These are phyloP conservation scores for Glarea lozoyensis DNA, from an alignment of 495 filamentous ascomycete species.

Conservation along the genomic window DNA sequence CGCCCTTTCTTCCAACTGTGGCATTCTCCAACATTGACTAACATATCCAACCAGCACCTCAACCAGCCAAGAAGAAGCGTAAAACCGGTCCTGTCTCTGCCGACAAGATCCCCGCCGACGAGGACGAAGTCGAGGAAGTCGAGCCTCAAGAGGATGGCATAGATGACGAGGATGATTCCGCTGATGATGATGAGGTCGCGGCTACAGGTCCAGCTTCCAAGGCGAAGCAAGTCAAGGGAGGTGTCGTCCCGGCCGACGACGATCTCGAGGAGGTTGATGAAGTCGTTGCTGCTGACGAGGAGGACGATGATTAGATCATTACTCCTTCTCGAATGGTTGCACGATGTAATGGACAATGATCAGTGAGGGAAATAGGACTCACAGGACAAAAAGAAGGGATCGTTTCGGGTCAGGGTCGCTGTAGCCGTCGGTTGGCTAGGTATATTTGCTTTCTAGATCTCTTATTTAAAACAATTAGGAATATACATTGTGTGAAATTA, in stretches of 20 bases:
- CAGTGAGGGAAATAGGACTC: background rate
- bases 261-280: conserved; percentile 3
- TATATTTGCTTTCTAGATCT: background rate
- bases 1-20: background rate
- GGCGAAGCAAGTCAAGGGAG: conserved; percentile 3
- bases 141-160: background rate
- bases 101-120: conserved; percentile 8
- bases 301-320: conserved; percentile 1
- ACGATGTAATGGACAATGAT: background rate
- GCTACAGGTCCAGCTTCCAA: conserved; percentile 2
- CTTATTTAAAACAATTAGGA: background rate
- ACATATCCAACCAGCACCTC: background rate
- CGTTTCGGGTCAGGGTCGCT: background rate
- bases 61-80: conserved; percentile 1
- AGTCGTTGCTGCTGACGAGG: background rate
- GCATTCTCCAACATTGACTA: background rate
- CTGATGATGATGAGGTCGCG: conserved; percentile 11
- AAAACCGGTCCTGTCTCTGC: conserved; percentile 8
- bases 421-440: too few species aligned
- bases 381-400: too few species aligned
- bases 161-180: background rate
- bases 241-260: conserved; percentile 6
- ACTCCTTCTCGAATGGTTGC: too few species aligned
- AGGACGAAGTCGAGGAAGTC: conserved; percentile 11
- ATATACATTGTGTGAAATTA: too few species aligned